Evolutionary conservation across 306 rosid species (phyloP), one percentile per base, ranked within the genome.

Genomic region (Begonia peltatifolia): DNA sequence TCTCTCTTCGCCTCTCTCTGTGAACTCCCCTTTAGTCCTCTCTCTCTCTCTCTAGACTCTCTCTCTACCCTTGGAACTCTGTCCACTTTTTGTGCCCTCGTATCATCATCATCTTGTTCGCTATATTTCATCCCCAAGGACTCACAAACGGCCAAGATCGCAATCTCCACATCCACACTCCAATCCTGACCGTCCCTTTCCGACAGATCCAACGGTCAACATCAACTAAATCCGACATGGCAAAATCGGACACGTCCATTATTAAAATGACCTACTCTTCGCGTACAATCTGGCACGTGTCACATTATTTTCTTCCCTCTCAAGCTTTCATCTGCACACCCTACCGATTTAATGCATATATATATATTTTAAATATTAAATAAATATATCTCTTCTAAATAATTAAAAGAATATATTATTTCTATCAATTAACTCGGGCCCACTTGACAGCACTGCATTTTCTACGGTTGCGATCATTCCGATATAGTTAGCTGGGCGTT

Each of bases 141-240:
- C 68, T 38, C 58, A 42, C 71, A 61, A 72, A 86, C 94, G 86
- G 76, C 62, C 73, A 59, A 25, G 94, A 86, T 86, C 63, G 14
- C 15, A 1, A 57, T 53, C 59, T 50, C 52, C 67, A 30, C 51
- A 18, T 48, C 49, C 68, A 48, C 47, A 50, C 41, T 42, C 11
- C 22, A 2, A 81, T 84, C 79, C 30, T 2, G 5, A 42, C 87
- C 83, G 60, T 74, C 30, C 1, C 0, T 46, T 3, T 8, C 0
- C 16, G 5, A 22, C 66, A n/a, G 52, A 87, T 74, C 90, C 50
- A 38, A 43, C 80, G 87, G 84, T 17, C 16, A 2, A 10, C 12
- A 4, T 9, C 11, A 4, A 10, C 14, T 9, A 0, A 3, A 50
- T 58, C 94, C 88, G 51, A 66, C 96, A 76, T 86, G 99, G 96